phyloP scores from a whole-genome alignment of 257 asterid genomes.

The Lithospermum erythrorhizon region DNA sequence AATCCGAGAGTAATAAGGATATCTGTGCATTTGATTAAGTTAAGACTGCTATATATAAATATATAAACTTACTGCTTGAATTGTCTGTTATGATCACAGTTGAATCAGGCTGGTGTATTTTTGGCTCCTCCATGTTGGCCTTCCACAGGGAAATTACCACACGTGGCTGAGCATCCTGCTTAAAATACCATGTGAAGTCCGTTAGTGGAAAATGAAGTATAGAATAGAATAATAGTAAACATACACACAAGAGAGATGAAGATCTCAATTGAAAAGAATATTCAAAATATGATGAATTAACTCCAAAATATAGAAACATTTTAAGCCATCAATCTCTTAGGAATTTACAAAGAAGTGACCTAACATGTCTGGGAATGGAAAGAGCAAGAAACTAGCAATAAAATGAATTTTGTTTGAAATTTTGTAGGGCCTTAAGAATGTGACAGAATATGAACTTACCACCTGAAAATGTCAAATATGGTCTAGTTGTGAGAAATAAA shows the following conservation, averaged over 20 bases:
- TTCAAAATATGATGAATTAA: no score
- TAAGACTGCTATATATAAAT: not conserved
- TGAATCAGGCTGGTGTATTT: conserved; percentile 65
- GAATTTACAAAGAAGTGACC: no score
- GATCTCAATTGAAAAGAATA: not conserved
- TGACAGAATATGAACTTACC: not conserved
- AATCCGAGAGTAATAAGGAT: not conserved
- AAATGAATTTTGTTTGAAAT: no score
- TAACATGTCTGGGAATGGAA: no score
- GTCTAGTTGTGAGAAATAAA: no score
- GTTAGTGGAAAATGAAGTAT: not conserved
- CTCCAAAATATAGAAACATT: no score
- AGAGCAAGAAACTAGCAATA: no score
- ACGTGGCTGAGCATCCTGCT: conserved; percentile 89
- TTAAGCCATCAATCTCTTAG: no score
- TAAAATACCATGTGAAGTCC: conserved; percentile 4
- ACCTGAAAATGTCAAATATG: not conserved
- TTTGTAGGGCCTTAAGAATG: no score
- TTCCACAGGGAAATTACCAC: conserved; percentile 77
- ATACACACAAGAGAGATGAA: not conserved
- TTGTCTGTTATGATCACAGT: conserved; percentile 48
- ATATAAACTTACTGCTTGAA: conserved; percentile 45
- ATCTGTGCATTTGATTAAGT: not conserved
- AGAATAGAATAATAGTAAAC: not conserved
- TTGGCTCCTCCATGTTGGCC: conserved; percentile 82